Evolutionary conservation across 495 filamentous ascomycete species (phyloP), one percentile per base, ranked within the genome.

Genomic region (Lophiostoma macrostomum): DNA sequence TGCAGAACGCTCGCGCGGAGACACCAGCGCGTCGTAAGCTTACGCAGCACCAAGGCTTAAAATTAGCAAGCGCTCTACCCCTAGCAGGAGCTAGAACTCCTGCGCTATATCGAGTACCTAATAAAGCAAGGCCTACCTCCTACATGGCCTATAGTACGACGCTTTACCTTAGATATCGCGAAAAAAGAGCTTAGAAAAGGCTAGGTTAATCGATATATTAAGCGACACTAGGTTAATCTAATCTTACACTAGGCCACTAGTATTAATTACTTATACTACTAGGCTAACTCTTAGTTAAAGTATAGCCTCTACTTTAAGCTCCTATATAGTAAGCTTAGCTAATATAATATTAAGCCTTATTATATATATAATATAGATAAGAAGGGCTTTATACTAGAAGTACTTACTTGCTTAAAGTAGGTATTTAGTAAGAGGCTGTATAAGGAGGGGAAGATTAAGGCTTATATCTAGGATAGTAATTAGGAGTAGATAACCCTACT

Each of bases 341-440:
- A 45, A 20, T 45, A 45, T 18, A 5, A 23, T 5, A 24, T 28
- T 7, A 7, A 43, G 5, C 39, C 39, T 5, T 24, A 24, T 5
- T 5, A 43, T 7, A 43, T 25, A 20, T 43, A 43, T 22, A 45
- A 45, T 29, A 45, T 32, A 14, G 42, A 45, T 20, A 16, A 45
- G 25, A 45, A 32, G 19, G 28, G 42, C 28, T 45, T 32, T 29
- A n/a, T 45, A 14, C 8, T 45, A 18, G 16, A 27, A 8, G 22
- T 45, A 45, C 22, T 20, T 19, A 10, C 24, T 14, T 10, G 20
- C 4, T n/a, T 16, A 18, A 29, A 32, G 25, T 14, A 16, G 12
- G 40, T 19, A 14, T 22, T 43, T n/a, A n/a, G n/a, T n/a, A n/a
- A n/a, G n/a, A n/a, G n/a, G n/a, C n/a, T n/a, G n/a, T n/a, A n/a